A percentile compares a stretch with the other conserved stretches of the same genome.
Conservation (phyloP, 148 eudicot genomes). For the Vaccinium vitisidaea region DNA sequence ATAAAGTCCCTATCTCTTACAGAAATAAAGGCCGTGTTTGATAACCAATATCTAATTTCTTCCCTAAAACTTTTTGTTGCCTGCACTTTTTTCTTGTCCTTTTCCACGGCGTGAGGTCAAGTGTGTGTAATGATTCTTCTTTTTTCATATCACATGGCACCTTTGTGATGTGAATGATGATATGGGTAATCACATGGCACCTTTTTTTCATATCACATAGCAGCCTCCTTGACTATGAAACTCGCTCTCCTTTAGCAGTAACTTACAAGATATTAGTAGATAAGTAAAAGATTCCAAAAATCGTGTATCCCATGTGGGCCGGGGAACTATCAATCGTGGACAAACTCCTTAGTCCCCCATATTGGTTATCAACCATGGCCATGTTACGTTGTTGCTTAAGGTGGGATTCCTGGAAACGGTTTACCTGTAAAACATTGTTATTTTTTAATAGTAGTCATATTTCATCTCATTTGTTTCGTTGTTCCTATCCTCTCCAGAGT, state of each 20-base stretch:
- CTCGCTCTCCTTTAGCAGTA: neutral
- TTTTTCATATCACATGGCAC: neutral
- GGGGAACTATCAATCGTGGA: neutral
- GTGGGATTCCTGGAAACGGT: neutral
- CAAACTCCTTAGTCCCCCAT: conserved; percentile 1
- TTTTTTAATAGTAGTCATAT: neutral
- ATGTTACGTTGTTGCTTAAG: neutral
- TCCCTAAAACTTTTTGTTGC: neutral
- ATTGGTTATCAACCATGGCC: neutral
- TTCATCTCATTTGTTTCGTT: neutral
- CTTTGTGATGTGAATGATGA: neutral
- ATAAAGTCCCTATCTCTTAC: neutral
- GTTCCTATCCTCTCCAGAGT: conserved; percentile 46
- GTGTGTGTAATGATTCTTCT: neutral
- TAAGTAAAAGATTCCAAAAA: neutral
- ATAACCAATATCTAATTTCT: neutral
- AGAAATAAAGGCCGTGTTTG: neutral
- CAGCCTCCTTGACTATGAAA: neutral
- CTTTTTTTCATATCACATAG: too few relatives aligned
- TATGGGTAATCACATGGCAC: neutral
- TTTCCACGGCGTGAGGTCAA: neutral
- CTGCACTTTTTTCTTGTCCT: neutral
- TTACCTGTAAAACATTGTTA: neutral
- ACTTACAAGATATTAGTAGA: neutral
- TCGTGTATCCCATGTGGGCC: neutral